Percentiles rank a stretch among this genome's conserved stretches.
These are phyloP conservation scores for Obelidium mucronatum DNA, from an alignment of 192 early-diverging fungal species.

Conservation along the genomic window DNA sequence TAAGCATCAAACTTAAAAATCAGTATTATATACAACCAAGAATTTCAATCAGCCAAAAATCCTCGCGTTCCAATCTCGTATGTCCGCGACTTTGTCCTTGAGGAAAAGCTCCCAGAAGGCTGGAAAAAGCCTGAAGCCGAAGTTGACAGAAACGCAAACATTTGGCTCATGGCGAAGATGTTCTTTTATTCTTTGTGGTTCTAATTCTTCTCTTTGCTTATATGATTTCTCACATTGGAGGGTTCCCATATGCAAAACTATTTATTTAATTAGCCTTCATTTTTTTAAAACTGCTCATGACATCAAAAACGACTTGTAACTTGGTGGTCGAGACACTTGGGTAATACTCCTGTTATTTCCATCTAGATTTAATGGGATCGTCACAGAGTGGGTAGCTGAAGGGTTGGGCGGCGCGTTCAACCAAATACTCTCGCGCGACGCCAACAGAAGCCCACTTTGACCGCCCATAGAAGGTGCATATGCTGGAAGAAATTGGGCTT, in stretches of 20 bases:
- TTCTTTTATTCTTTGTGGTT: constrained; percentile 7
- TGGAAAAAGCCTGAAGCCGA: background rate
- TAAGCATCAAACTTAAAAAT: no score
- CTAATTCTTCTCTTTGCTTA: no score
- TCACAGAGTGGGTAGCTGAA: no score
- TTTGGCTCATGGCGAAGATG: background rate
- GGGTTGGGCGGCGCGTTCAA: no score
- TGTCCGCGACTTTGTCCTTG: background rate
- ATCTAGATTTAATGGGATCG: no score
- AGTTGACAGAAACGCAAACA: background rate
- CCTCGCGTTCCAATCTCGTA: background rate
- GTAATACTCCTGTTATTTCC: no score
- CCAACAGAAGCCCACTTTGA: background rate
- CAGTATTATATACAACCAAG: no score
- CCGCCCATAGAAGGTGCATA: constrained; percentile 4
- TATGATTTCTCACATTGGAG: no score
- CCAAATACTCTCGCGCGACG: no score
- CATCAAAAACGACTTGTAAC: background rate
- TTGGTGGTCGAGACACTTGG: constrained; percentile 21
- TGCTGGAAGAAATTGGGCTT: constrained; percentile 21
- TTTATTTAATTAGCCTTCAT: no score
- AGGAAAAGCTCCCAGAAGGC: background rate
- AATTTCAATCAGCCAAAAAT: no score
- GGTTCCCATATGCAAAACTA: no score
- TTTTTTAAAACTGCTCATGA: background rate